Evolutionary conservation across 371 early-diverging fungal genomes (phyloP), one percentile per base, ranked within the genome.

Genomic region (Lichtheimia corymbifera): DNA sequence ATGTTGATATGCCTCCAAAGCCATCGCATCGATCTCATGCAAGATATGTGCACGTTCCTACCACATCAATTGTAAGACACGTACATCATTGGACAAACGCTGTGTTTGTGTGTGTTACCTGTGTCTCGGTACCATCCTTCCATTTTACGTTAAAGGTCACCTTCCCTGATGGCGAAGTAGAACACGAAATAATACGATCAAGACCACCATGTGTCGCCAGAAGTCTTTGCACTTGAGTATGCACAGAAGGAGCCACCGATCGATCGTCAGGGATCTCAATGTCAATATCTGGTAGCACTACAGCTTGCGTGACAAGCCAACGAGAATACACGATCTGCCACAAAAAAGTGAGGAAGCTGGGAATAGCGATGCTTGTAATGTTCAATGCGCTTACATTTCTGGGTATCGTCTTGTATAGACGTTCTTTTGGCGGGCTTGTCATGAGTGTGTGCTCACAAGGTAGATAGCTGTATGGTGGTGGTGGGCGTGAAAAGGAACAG

Each of bases 71-170:
- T 51, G 4, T 40, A 18, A 12, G 27, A 13, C 11, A n/a, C 18
- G 49, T 61, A 30, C 11, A 14, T 20, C 15, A 56, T n/a, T 22
- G 42, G 13, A 43, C 2, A 55, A 22, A 27, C 24, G 13, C 15
- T 49, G 35, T 4, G 45, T 27, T 17, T 47, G 5, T 9, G 47
- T 18, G 22, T 18, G 47, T 22, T 53, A 61, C 62, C 62, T 53
- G 30, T 49, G 62, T 44, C 25, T 40, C n/a, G 15, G 49, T 13
- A 7, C 54, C 54, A 20, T 61, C 47, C 44, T 54, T 24, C 62
- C 62, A 61, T 15, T 35, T 28, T 1, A 61, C 55, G 35, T 54
- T n/a, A 40, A 51, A 61, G 3, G 44, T 53, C 5, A 61, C 55
- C 15, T 44, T 61, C n/a, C 62, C 62, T 11, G 52, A 41, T n/a